A percentile compares a stretch with the other conserved stretches of the same genome.
Conservation (phyloP, 768 basidiomycete species). For the Pholiota molesta region DNA sequence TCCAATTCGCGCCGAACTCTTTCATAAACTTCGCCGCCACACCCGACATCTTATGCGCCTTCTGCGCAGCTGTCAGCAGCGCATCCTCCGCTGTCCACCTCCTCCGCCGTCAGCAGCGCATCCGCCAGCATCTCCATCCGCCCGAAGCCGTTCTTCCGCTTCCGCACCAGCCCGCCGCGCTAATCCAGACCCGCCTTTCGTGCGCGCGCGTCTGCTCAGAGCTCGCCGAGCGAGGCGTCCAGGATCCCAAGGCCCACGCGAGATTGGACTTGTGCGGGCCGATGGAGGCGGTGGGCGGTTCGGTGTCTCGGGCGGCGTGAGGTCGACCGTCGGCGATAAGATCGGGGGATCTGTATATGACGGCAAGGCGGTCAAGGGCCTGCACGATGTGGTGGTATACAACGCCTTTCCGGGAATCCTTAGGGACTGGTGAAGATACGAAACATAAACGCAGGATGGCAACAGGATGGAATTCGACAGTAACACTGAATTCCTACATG, state of each 20-base stretch:
- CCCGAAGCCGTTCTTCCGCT: slow-evolving; percentile 84
- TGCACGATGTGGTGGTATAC: too few relatives aligned
- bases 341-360: slow-evolving; percentile 84
- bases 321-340: slow-evolving; percentile 75
- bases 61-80: slow-evolving; percentile 88
- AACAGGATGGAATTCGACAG: too few relatives aligned
- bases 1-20: slow-evolving; percentile 60
- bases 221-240: slow-evolving; percentile 39
- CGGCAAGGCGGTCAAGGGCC: slow-evolving; percentile 87
- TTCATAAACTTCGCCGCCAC: slow-evolving; percentile 63
- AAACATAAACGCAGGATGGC: too few relatives aligned
- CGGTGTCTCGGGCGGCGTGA: slow-evolving; percentile 76
- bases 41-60: slow-evolving; percentile 78
- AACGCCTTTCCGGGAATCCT: too few relatives aligned
- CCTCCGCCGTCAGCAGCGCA: slow-evolving; percentile 76
- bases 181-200: slow-evolving; percentile 67
- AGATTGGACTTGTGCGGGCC: slow-evolving; percentile 79
- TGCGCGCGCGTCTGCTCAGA: slow-evolving; percentile 61
- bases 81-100: slow-evolving; percentile 93
- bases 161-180: slow-evolving; percentile 75
- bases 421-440: too few relatives aligned
- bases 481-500: too few relatives aligned
- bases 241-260: slow-evolving; percentile 44
- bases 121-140: slow-evolving; percentile 74
- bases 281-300: slow-evolving; percentile 83